Evolutionary conservation across 345 rosid species (phyloP), one percentile per base, ranked within the genome.

Genomic region (Salix brachista): DNA sequence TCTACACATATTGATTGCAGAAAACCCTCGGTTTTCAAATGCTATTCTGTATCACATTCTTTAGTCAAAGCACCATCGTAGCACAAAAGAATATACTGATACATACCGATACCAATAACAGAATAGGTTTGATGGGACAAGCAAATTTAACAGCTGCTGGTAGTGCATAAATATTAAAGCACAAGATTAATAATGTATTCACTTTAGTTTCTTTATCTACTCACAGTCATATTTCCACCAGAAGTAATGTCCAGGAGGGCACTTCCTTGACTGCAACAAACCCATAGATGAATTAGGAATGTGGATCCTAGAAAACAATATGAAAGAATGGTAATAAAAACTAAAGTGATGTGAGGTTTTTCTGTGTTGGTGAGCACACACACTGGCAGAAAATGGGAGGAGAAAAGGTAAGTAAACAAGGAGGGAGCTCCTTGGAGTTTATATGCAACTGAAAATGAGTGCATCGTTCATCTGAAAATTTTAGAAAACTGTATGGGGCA

Each of bases 211-310:
- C 37, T 60, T 2, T 8, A 68, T 76, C 56, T 50, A 87, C 92
- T 84, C 82, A 95, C 97, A 52, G 85, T 69, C 84, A 95, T 87
- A 81, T 89, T 95, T 62, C 97, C 97, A 82, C 97, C 97, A 75
- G 92, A 83, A 75, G 73, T 79, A 67, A 89, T 69, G 87, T 95
- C 97, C 90, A 95, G 80, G 62, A 79, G 5, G 1, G 90, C 86
- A 80, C 96, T 95, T 88, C 97, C 97, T 83, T 89, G 86, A 76
- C 97, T 95, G 89, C 80, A 85, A 76, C 73, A 88, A 77, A 67
- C 67, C 64, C 70, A 81, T 30, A 32, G 23, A 30, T 0, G 46
- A 0, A 77, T 79, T 26, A 82, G 65, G 54, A 78, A 54, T 62
- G 76, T 36, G 73, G 65, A 50, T 67, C 67, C 41, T 14, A 30